A percentile compares a stretch with the other conserved stretches of the same genome.
Conservation (phyloP, 2,329 filamentous ascomycete species). For the Anisogramma anomala region DNA sequence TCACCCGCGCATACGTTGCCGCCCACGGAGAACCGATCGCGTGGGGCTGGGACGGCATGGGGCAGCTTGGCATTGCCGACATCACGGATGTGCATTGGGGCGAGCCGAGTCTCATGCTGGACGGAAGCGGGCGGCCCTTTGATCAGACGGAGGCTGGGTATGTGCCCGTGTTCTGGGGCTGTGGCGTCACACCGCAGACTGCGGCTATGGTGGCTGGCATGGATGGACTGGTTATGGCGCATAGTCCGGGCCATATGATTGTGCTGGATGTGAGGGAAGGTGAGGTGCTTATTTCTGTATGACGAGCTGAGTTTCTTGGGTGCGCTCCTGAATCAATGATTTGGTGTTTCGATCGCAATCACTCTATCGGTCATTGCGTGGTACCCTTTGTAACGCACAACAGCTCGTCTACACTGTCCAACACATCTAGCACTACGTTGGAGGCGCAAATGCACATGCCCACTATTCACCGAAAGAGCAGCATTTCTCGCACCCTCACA, state of each 20-base stretch:
- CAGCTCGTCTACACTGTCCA: too few relatives aligned
- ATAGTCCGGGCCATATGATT: conserved; percentile 52
- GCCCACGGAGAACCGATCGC: conserved; percentile 55
- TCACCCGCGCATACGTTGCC: conserved; percentile 42
- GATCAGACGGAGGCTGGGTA: conserved; percentile 27
- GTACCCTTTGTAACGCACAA: too few relatives aligned
- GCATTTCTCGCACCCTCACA: too few relatives aligned
- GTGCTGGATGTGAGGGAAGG: conserved; percentile 39
- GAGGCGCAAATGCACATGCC: too few relatives aligned
- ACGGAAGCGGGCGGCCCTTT: conserved; percentile 27
- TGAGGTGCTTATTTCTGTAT: conserved; percentile 22
- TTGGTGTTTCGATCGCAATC: too few relatives aligned
- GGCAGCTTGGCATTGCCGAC: conserved; percentile 41
- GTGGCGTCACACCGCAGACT: conserved; percentile 55
- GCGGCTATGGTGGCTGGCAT: conserved; percentile 46
- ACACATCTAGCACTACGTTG: too few relatives aligned
- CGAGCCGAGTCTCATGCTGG: conserved; percentile 30
- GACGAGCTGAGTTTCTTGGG: too few relatives aligned
- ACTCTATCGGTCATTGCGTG: too few relatives aligned
- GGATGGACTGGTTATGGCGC: conserved; percentile 46
- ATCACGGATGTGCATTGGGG: conserved; percentile 46
- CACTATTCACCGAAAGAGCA: too few relatives aligned
- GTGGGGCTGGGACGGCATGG: conserved; percentile 50
- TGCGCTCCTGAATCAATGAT: too few relatives aligned
- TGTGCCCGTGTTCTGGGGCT: conserved; percentile 51